Evolutionary conservation across 805 yeast species (phyloP).

Genomic region (Wickerhamiella sergipiensis): DNA sequence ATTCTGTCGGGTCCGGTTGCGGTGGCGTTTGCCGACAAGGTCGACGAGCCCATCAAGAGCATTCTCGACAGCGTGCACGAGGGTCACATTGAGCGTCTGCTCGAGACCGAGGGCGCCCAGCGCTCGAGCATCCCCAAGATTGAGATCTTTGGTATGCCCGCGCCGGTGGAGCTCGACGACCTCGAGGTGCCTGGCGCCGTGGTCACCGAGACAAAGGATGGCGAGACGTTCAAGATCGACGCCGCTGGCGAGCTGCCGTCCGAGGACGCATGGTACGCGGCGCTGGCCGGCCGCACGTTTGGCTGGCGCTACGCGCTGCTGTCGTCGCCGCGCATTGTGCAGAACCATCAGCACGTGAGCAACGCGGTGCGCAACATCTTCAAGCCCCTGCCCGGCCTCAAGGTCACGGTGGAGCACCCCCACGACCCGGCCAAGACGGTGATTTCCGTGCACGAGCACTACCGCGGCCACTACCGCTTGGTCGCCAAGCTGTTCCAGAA

Average conservation of each 20-base stretch:
- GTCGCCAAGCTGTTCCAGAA: constrained; percentile 48
- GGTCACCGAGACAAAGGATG: constrained; percentile 14
- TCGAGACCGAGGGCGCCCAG: constrained; percentile 54
- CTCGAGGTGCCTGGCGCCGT: constrained; percentile 18
- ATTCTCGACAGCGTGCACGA: constrained; percentile 81
- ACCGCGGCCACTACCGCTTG: constrained; percentile 25
- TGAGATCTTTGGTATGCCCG: constrained; percentile 73
- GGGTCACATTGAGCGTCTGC: constrained; percentile 63
- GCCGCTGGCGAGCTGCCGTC: constrained; percentile 21
- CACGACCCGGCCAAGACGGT: constrained; percentile 40
- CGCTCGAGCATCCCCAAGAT: constrained; percentile 66
- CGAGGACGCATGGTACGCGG: constrained; percentile 53
- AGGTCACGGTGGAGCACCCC: constrained; percentile 46
- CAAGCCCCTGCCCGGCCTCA: constrained; percentile 54
- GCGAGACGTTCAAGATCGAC: constrained; percentile 21
- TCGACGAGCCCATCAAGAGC: constrained; percentile 84
- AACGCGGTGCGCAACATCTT: constrained; percentile 75
- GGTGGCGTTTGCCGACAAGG: constrained; percentile 75
- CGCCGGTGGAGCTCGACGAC: constrained; percentile 25
- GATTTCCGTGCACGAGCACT: constrained; percentile 55
- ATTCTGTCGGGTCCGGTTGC: constrained; percentile 98
- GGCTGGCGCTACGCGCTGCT: constrained; percentile 91
- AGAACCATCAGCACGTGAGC: constrained; percentile 62
- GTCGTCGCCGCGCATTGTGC: constrained; percentile 66
- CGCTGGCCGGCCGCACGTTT: constrained; percentile 63